Percentiles rank a stretch among this genome's conserved stretches.
phyloP scores from a whole-genome alignment of 2,329 filamentous ascomycete species.

The Claviceps sorghi region DNA sequence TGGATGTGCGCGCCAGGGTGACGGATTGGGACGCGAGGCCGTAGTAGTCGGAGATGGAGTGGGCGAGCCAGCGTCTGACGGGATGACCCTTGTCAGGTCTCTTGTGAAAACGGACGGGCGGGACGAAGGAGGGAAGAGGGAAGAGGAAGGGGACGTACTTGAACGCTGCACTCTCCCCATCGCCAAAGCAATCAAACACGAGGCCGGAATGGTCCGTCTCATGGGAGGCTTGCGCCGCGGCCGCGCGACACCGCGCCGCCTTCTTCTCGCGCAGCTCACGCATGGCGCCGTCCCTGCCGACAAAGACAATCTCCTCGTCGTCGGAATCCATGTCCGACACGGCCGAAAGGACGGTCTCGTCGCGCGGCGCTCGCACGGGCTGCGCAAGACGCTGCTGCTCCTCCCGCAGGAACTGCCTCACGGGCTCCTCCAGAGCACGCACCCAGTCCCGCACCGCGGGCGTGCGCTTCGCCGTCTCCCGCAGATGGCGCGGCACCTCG shows the following conservation, averaged over 20 bases:
- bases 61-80: constrained; percentile 72
- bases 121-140: background rate
- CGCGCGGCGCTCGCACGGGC: background rate
- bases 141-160: constrained; percentile 42
- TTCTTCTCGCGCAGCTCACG: constrained; percentile 23
- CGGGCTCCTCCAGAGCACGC: constrained; percentile 70
- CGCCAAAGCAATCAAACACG: constrained; percentile 66
- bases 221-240: constrained; percentile 37
- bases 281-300: constrained; percentile 54
- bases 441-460: constrained; percentile 68
- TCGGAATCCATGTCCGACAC: constrained; percentile 27
- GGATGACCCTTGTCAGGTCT: background rate
- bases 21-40: constrained; percentile 74
- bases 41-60: constrained; percentile 86
- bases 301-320: constrained; percentile 87
- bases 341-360: background rate
- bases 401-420: constrained; percentile 59
- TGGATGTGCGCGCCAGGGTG: constrained; percentile 52
- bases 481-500: constrained; percentile 64
- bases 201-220: constrained; percentile 48
- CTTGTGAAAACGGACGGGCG: no score
- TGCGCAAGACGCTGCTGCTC: constrained; percentile 11
- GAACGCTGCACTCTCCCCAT: constrained; percentile 65
- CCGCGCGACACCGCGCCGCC: constrained; percentile 31
- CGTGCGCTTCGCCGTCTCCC: constrained; percentile 64